A percentile compares a stretch with the other conserved stretches of the same genome.
Conservation (phyloP, 2,329 filamentous ascomycete genomes). For the Talaromyces sp. region DNA sequence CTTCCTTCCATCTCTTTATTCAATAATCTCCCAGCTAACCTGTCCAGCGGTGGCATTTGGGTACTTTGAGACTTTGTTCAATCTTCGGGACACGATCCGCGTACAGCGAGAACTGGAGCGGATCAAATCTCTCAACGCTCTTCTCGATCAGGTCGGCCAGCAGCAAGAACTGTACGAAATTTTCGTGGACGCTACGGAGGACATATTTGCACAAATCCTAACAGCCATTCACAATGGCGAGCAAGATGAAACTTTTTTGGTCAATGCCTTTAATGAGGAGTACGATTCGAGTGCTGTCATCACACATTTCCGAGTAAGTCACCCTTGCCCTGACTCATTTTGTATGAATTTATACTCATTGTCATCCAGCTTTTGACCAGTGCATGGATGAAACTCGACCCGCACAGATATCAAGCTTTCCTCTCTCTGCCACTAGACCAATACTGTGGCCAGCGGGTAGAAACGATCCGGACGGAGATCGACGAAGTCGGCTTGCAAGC, state of each 20-base stretch:
- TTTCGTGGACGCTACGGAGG: conserved; percentile 75
- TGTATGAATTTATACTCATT: conserved; percentile 11
- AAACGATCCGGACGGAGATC: conserved; percentile 79
- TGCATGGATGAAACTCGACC: conserved; percentile 78
- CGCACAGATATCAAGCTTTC: conserved; percentile 71
- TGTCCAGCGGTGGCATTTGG: conserved; percentile 80
- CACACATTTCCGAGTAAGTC: conserved; percentile 71
- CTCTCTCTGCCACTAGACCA: conserved; percentile 65
- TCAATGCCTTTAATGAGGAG: conserved; percentile 73
- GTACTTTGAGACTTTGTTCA: conserved; percentile 85
- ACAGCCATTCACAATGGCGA: conserved; percentile 59
- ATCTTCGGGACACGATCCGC: conserved; percentile 64
- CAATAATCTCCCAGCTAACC: not conserved
- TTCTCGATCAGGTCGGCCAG: conserved; percentile 71
- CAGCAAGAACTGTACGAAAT: conserved; percentile 74
- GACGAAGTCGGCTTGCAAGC: conserved; percentile 84
- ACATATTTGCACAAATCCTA: conserved; percentile 67
- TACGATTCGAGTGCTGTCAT: conserved; percentile 73
- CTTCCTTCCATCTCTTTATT: not conserved
- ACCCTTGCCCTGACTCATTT: not conserved
- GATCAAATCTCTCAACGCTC: conserved; percentile 69
- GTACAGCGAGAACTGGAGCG: conserved; percentile 72
- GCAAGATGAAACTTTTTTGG: conserved; percentile 61
- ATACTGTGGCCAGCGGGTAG: conserved; percentile 72
- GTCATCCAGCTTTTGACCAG: conserved; percentile 71